Base-by-base conservation (phyloP, 2,329 filamentous ascomycete genomes). In the Neopestalotiopsis clavispora region DNA sequence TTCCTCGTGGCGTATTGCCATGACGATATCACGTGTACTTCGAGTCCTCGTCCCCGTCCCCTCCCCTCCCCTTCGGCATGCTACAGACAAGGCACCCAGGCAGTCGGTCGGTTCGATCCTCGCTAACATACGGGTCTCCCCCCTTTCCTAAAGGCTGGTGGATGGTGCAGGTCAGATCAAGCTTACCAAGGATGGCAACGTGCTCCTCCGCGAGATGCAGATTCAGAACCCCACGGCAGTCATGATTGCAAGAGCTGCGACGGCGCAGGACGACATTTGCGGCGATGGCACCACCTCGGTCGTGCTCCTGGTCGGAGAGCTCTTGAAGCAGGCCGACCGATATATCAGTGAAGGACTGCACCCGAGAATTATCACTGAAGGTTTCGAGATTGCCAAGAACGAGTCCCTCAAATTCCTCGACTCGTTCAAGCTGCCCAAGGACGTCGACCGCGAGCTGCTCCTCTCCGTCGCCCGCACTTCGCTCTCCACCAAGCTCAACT, bases 221-320 rank as follows among this genome's bases (percentile, higher is more conserved):
- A 98, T 98, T 80, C 95, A 98, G 85, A 98, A 98, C 82, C 96
- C 96, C 34, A 99, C 96, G 45, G 96, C 96, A 73, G 96, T 96
- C 71, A 92, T 92, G 89, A 92, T 92, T 80, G 90, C 89, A 68
- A 85, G 90, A 79, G 94, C 95, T 77, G 96, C 96, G 69, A 99
- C 96, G 49, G 96, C 96, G 74, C 95, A 99, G 81, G 96, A 99
- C 81, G 96, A 99, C 78, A 99, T 99, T 76, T 97, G 94, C 75
- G 96, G 96, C 78, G 96, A 99, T 81, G 96, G 96, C 78, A 99
- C 96, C 76, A 99, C 96, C 57, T 98, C 94, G 61, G 95, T 98
- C 38, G 96, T 99, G 66, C 85, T 99, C 76, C 84, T 98, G 80
- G 95, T 99, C 65, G 96, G 96, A 80, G 96, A 99, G 86, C 90